Evolutionary conservation across 2,329 filamentous ascomycete genomes (phyloP), one percentile per base, ranked within the genome.

Genomic region (Paecilomyces variotii): DNA sequence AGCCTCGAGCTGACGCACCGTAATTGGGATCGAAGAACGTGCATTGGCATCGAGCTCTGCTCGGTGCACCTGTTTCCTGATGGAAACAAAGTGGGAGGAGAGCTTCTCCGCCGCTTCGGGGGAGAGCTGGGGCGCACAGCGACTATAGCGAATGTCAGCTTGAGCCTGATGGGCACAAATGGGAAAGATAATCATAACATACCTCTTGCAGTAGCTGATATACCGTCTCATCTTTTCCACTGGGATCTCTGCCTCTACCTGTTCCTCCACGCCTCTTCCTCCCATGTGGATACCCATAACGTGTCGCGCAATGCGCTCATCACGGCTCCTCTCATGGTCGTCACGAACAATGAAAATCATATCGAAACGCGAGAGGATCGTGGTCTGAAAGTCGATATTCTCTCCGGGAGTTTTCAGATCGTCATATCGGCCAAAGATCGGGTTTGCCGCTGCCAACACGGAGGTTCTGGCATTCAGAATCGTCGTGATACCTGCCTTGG

Each of bases 271-370:
- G 49, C 90, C 89, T 56, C 88, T 86, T 12, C 90, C 89, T 59
- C 91, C 91, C 90, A 97, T 97, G 68, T 97, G 93, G 63, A 99
- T 92, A 53, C 88, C 87, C 87, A 99, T 96, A 70, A 99, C 93
- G 83, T 99, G 94, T 71, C 88, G 93, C 11, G 94, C 94, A 69
- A 99, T 97, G 3, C 83, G 87, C 78, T 97, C 91, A 70, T 99
- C 94, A 68, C 93, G 90, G 59, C 85, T 87, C 52, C 90, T 84
- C 62, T 93, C 90, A 73, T 99, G 94, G 62, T 96, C 91, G 73
- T 99, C 94, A 66, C 90, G 90, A 62, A 99, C 93, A 65, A 99
- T 97, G 79, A 97, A 99, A 64, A 99, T 97, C 90, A 99, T 97
- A 75, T 99, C 94, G 73, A 99, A 99, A 83, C 94, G 90, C 2